Percentiles rank a stretch among this genome's conserved stretches.
phyloP scores from a whole-genome alignment of 2,329 filamentous ascomycete genomes.

The Ciborinia camelliae region DNA sequence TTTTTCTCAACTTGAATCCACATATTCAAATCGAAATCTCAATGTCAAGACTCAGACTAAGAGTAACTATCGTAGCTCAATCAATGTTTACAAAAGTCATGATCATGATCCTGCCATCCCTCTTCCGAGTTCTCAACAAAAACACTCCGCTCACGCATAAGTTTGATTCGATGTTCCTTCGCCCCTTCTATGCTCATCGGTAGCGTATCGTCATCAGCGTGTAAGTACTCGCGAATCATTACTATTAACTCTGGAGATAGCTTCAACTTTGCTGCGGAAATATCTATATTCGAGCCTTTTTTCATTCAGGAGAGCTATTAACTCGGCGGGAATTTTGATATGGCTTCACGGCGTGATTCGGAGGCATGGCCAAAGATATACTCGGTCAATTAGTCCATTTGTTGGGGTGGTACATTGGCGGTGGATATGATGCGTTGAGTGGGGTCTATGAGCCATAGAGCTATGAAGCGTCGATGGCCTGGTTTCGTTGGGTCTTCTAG shows the following conservation, averaged over 20 bases:
- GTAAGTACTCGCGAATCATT: conserved; percentile 21
- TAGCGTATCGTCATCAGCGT: conserved; percentile 23
- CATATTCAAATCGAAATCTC: too few species aligned
- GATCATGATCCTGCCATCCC: neutral
- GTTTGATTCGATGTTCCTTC: conserved; percentile 37
- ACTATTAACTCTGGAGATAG: conserved; percentile 23
- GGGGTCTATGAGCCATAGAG: conserved; percentile 59
- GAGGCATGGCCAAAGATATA: neutral
- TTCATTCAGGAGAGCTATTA: conserved; percentile 17
- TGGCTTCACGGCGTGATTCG: neutral
- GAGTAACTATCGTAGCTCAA: too few species aligned
- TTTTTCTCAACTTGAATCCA: too few species aligned
- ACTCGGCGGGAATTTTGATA: conserved; percentile 6
- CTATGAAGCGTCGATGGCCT: conserved; percentile 55
- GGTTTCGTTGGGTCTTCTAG: conserved; percentile 49
- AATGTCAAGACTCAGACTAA: too few species aligned
- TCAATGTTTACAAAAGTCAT: conserved; percentile 5
- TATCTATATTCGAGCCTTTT: neutral
- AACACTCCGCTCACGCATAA: conserved; percentile 42
- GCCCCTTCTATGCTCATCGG: conserved; percentile 41
- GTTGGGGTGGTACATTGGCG: conserved; percentile 50
- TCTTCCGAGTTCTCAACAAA: conserved; percentile 15
- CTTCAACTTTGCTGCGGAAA: conserved; percentile 21
- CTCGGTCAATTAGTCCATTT: conserved; percentile 44
- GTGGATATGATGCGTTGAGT: conserved; percentile 49